Evolutionary conservation across 2,329 filamentous ascomycete species (phyloP).

Genomic region (Aspergillus sp.): DNA sequence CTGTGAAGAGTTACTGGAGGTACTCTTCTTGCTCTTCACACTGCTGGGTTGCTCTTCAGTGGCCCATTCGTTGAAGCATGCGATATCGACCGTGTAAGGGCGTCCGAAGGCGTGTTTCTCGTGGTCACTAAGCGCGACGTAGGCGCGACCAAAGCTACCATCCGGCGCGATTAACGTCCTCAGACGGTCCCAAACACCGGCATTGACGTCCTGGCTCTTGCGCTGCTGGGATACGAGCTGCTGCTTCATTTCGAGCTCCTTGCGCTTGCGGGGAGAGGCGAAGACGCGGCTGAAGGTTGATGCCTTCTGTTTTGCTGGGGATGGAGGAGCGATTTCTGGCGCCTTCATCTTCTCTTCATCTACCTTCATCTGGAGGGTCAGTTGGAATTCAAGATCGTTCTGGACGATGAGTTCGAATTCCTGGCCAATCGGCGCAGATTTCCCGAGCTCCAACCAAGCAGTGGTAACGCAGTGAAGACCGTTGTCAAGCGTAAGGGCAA

Average conservation of each 20-base stretch:
- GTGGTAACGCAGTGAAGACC: conserved; percentile 97
- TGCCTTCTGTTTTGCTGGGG: conserved; percentile 67
- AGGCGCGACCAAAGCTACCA: conserved; percentile 88
- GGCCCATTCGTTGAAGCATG: conserved; percentile 98
- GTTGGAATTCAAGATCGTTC: conserved; percentile 96
- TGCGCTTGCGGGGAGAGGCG: conserved; percentile 91
- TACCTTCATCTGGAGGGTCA: conserved; percentile 92
- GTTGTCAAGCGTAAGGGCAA: conserved; percentile 95
- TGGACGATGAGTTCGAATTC: conserved; percentile 97
- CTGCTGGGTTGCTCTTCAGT: conserved; percentile 78
- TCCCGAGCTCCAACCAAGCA: conserved; percentile 85
- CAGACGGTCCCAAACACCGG: conserved; percentile 68
- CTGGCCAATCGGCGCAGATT: conserved; percentile 89
- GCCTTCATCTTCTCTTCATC: conserved; percentile 64
- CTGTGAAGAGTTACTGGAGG: conserved; percentile 50
- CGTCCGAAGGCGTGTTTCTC: conserved; percentile 83
- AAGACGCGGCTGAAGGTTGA: conserved; percentile 89
- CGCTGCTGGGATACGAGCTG: conserved; percentile 75
- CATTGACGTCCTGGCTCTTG: conserved; percentile 55
- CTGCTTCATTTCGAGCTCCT: conserved; percentile 80
- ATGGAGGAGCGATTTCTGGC: conserved; percentile 35
- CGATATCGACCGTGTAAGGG: conserved; percentile 78
- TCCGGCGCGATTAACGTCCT: conserved; percentile 82
- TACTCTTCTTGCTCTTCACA: conserved; percentile 86
- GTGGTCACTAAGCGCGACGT: conserved; percentile 89